phyloP scores from a whole-genome alignment of 176 grass and related monocot species.

The Calamus simplicifolius region DNA sequence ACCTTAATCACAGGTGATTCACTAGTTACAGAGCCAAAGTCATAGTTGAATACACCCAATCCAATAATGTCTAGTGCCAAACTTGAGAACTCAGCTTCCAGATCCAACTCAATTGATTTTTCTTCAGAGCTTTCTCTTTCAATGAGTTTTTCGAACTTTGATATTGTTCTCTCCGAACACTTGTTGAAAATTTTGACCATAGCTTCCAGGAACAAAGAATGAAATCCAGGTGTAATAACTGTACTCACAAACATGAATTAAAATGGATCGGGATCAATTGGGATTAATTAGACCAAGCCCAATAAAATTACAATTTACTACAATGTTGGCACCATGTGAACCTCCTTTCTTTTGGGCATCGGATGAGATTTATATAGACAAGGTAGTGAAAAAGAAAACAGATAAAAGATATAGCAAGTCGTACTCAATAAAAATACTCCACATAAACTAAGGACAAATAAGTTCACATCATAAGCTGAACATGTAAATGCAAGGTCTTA shows the following conservation, averaged over 20 bases:
- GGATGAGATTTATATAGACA: too few species aligned
- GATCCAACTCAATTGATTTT: constrained; percentile 56
- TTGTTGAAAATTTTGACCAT: constrained; percentile 76
- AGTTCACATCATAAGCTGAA: too few species aligned
- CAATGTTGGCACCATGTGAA: too few species aligned
- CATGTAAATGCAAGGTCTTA: too few species aligned
- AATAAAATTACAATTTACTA: too few species aligned
- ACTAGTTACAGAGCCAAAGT: constrained; percentile 87
- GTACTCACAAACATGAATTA: constrained; percentile 2
- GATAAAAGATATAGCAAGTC: too few species aligned
- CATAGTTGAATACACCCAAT: constrained; percentile 91
- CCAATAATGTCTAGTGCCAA: constrained; percentile 98
- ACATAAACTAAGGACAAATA: not conserved
- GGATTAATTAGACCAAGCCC: too few species aligned
- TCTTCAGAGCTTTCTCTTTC: constrained; percentile 20
- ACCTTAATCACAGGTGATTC: constrained; percentile 99
- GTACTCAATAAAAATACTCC: too few species aligned
- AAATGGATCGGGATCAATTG: too few species aligned
- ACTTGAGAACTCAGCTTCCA: constrained; percentile 96
- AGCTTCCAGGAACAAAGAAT: constrained; percentile 86
- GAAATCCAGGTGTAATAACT: constrained; percentile 95
- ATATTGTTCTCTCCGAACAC: constrained; percentile 84
- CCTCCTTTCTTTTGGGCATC: too few species aligned
- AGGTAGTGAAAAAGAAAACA: too few species aligned
- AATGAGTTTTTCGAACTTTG: constrained; percentile 60